Conservation (phyloP, 2,329 filamentous ascomycete species). For the Sporothrix protearum region DNA sequence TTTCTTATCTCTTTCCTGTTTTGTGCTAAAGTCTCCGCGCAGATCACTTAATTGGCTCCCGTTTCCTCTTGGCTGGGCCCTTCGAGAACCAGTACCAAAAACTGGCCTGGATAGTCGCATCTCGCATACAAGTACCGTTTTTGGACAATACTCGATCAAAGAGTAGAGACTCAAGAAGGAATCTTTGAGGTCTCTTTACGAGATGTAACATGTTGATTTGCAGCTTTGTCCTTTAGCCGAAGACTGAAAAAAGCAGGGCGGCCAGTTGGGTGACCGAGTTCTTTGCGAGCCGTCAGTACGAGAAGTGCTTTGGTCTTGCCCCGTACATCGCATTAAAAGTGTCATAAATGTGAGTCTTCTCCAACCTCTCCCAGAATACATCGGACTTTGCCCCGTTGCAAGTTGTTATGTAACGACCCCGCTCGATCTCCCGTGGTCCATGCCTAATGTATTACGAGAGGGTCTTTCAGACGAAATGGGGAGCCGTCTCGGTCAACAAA, state of each 20-base stretch:
- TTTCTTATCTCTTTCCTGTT: constrained; percentile 7
- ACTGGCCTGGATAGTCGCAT: not conserved
- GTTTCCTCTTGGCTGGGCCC: not conserved
- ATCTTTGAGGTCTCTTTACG: not conserved
- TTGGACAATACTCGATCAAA: not conserved
- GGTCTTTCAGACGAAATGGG: not conserved
- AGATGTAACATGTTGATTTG: not conserved
- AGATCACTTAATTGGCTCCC: not conserved
- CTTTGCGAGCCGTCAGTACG: not conserved
- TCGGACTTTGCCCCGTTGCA: not conserved
- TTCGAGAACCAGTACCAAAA: not conserved
- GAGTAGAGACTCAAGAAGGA: not conserved
- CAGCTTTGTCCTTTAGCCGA: not conserved
- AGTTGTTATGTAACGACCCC: not conserved
- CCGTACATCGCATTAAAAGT: not conserved
- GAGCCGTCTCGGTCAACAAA: not conserved
- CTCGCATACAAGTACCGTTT: not conserved
- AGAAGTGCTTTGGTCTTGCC: too few species aligned
- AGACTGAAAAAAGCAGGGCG: too few species aligned
- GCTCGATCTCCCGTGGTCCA: not conserved
- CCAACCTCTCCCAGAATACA: not conserved
- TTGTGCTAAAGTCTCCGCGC: not conserved
- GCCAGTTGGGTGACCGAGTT: not conserved
- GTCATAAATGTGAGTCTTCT: not conserved
- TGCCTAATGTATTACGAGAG: not conserved